Evolutionary conservation across 2,329 filamentous ascomycete genomes (phyloP).

Genomic region (Bisporella sp.): DNA sequence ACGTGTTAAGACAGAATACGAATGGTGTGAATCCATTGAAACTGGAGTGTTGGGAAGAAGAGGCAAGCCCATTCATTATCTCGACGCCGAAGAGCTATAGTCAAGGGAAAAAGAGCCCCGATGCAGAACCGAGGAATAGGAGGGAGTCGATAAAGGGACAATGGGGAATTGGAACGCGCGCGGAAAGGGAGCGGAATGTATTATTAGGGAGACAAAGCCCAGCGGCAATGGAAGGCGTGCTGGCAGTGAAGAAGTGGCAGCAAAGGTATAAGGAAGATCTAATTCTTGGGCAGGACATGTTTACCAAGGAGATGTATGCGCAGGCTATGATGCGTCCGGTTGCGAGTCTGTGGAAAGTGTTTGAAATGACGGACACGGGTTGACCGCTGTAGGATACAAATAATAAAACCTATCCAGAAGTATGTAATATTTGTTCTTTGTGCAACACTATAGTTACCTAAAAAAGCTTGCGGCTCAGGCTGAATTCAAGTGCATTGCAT

Average conservation of each 20-base stretch:
- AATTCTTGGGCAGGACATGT: constrained; percentile 11
- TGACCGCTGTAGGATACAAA: neutral
- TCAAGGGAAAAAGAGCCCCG: neutral
- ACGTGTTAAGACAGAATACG: constrained; percentile 7
- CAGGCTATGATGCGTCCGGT: constrained; percentile 9
- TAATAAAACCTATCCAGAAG: no score
- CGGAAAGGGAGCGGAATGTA: constrained; percentile 6
- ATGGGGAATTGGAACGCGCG: neutral
- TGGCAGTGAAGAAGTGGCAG: constrained; percentile 11
- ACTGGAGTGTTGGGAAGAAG: constrained; percentile 6
- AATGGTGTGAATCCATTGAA: constrained; percentile 11
- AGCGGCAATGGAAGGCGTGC: constrained; percentile 10
- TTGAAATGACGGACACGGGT: constrained; percentile 6
- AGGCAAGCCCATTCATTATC: neutral
- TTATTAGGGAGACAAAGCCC: constrained; percentile 7
- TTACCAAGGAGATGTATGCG: constrained; percentile 7
- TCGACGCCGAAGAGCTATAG: neutral
- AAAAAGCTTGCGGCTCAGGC: no score
- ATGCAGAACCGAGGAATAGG: neutral
- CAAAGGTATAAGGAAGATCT: constrained; percentile 6
- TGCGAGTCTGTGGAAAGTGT: constrained; percentile 10
- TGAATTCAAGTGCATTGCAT: no score
- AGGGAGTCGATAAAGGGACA: neutral
- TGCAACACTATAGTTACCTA: no score
- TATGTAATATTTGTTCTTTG: no score